Evolutionary conservation across 345 rosid genomes (phyloP), one percentile per base, ranked within the genome.

Genomic region (Aegle marmelos): DNA sequence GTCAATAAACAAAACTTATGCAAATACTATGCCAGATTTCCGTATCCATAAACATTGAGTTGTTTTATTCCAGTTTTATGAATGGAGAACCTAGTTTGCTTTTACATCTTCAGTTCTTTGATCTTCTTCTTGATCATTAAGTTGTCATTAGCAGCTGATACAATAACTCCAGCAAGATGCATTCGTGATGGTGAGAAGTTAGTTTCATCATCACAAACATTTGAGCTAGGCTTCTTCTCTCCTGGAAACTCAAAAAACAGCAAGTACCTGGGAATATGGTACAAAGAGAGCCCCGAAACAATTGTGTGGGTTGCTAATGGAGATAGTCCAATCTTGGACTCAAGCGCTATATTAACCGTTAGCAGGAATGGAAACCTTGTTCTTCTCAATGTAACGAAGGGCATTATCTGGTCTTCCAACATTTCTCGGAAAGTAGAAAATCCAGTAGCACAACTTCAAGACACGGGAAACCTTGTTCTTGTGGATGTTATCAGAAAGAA

Each of bases 231-330:
- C 13, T 78, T 82, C 71, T 85, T 85, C 64, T 9, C 70, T 14
- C 76, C 72, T 21, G 61, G 80, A 4, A 72, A 73, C 30, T 86
- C 87, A 7, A 33, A 5, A 14, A 83, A 75, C 2, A 76, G 70
- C 2, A 76, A 64, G 56, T 90, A 89, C 57, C 11, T 90, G 33
- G 92, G 86, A 30, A 85, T 90, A 9, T 84, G 92, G 89, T 86
- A 87, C 81, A 82, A 86, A 71, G 41, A 54, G 21, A 69, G 64
- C 36, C 53, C 82, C 0, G 17, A 6, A 37, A 83, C 83, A 8
- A 78, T 79, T 41, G 88, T 86, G 0, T 89, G 89, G 91, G 85
- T 87, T 19, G 81, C 90, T 11, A 89, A 87, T 68, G 72, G 90
- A 79, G 83, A 83, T 14, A 21, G 9, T 17, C 83, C 88, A 4